phyloP scores from a whole-genome alignment of 163 green algal genomes.

The Coccomyxa subellipsoidea region DNA sequence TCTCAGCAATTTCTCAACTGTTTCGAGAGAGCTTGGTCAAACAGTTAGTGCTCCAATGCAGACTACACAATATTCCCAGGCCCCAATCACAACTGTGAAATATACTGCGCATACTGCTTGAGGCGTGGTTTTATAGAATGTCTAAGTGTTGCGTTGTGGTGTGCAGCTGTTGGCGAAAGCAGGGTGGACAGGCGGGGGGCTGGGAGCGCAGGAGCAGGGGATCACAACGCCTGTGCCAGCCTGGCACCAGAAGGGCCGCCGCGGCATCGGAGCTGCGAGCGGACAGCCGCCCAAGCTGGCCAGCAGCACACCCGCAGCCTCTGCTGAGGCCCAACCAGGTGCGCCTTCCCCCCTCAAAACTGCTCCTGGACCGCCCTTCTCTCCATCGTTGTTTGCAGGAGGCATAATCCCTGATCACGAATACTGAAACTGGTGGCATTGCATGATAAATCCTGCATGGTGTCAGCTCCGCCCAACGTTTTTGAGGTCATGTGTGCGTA shows the following conservation, averaged over 20 bases:
- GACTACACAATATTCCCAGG: no score
- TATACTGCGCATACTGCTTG: no score
- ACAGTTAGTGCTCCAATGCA: no score
- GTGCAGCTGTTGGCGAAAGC: constrained; percentile 39
- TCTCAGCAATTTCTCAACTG: no score
- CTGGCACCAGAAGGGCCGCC: constrained; percentile 29
- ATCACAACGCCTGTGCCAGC: constrained; percentile 26
- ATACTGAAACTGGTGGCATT: no score
- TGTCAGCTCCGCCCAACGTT: not conserved
- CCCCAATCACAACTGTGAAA: no score
- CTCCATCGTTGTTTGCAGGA: no score
- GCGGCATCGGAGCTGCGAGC: constrained; percentile 23
- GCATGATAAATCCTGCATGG: no score
- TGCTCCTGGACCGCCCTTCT: no score
- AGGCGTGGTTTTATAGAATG: no score
- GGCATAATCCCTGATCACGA: no score
- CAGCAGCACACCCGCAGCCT: not conserved
- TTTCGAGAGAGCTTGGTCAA: no score
- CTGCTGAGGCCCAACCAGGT: not conserved
- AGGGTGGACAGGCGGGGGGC: constrained; percentile 38
- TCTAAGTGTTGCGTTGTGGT: not conserved
- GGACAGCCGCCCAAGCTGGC: not conserved
- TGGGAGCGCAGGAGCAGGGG: constrained; percentile 42
- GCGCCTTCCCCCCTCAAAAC: not conserved
- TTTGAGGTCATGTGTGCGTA: not conserved